Percentiles rank a stretch among this genome's conserved stretches.
Evolutionary conservation across 768 basidiomycete genomes (phyloP).

Genomic region (Clitopilus passeckerianus): DNA sequence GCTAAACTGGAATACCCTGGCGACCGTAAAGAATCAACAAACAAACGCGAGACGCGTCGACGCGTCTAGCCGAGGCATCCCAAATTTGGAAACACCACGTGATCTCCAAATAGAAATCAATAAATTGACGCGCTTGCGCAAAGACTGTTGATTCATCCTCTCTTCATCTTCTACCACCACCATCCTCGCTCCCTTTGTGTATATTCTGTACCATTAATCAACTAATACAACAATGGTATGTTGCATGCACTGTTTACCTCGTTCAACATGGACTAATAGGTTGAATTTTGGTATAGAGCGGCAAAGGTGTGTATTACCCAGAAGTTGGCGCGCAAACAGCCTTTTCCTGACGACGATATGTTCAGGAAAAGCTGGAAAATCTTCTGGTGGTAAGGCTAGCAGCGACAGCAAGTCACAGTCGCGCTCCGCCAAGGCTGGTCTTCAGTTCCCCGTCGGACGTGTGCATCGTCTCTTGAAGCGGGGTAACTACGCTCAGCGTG

Average conservation of each 20-base stretch:
- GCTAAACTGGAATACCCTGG: no score
- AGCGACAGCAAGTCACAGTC: constrained; percentile 53
- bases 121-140: constrained; percentile 36
- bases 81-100: constrained; percentile 20
- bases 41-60: neutral
- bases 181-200: constrained; percentile 18
- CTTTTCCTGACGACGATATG: constrained; percentile 3
- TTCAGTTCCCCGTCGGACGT: constrained; percentile 91
- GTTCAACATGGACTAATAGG: constrained; percentile 4
- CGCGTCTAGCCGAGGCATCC: constrained; percentile 2
- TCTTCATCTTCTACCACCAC: constrained; percentile 32
- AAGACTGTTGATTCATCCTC: constrained; percentile 23
- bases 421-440: constrained; percentile 71
- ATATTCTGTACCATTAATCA: constrained; percentile 13
- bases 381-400: constrained; percentile 61
- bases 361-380: constrained; percentile 55
- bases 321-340: neutral
- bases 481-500: constrained; percentile 82
- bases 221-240: constrained; percentile 20
- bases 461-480: constrained; percentile 85
- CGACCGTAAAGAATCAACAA: neutral
- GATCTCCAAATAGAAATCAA: constrained; percentile 24
- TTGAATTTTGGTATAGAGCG: constrained; percentile 20
- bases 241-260: neutral
- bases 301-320: constrained; percentile 25